These are phyloP conservation scores for Lepidium africanum DNA, from an alignment of 345 rosid genomes.

Conservation along the genomic window DNA sequence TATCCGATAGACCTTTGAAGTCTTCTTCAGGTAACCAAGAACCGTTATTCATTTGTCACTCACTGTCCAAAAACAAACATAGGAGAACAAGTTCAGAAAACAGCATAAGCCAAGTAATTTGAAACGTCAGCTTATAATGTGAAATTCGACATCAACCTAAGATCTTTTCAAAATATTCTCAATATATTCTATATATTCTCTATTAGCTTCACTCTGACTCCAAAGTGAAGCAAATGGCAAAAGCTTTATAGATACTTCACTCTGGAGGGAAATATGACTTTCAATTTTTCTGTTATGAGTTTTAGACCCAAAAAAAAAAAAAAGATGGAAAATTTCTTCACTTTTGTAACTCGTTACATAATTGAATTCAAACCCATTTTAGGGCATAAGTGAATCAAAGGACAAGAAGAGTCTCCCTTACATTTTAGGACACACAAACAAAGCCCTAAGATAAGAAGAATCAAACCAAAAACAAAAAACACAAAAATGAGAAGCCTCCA, in stretches of 20 bases:
- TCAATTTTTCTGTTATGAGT: background rate
- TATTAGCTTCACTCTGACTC: background rate
- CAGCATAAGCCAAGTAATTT: background rate
- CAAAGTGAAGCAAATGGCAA: background rate
- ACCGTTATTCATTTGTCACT: slow-evolving; percentile 33
- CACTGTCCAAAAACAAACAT: slow-evolving; percentile 8
- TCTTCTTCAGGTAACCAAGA: slow-evolving; percentile 53
- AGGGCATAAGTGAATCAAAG: background rate
- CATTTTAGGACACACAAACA: slow-evolving; percentile 6
- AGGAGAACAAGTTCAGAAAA: background rate
- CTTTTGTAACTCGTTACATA: background rate
- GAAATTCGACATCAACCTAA: background rate
- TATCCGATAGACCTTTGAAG: slow-evolving; percentile 49
- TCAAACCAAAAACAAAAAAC: background rate
- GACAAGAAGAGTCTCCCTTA: background rate
- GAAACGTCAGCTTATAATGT: background rate
- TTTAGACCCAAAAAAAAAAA: background rate
- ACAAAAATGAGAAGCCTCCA: background rate
- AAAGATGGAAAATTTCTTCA: background rate
- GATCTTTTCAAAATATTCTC: background rate
- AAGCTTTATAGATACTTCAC: too few relatives aligned
- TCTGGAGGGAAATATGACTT: background rate
- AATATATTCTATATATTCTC: too few relatives aligned
- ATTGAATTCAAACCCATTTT: background rate
- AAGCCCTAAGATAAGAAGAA: background rate